Evolutionary conservation across 2,329 filamentous ascomycete species (phyloP).

Genomic region (Ramularia endophylla): DNA sequence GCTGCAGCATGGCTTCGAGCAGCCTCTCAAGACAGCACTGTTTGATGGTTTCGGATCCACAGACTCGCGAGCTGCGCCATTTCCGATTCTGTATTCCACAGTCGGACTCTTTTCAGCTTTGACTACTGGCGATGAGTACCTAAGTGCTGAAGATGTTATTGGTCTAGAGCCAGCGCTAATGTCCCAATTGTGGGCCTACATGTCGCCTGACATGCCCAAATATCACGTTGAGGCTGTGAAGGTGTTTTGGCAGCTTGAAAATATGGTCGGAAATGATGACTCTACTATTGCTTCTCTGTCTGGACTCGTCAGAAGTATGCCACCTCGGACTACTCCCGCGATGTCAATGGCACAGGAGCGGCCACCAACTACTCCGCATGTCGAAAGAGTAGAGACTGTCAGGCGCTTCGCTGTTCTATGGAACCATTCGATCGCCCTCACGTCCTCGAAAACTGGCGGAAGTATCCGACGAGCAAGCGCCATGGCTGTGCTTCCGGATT

Average conservation of each 20-base stretch:
- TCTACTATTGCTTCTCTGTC: slow-evolving; percentile 17
- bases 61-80: slow-evolving; percentile 6
- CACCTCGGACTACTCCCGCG: slow-evolving; percentile 1
- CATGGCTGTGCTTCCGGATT: slow-evolving; percentile 20
- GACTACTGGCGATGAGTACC: slow-evolving; percentile 3
- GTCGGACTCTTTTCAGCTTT: slow-evolving; percentile 16
- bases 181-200: slow-evolving; percentile 67
- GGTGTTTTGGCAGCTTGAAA: slow-evolving; percentile 77
- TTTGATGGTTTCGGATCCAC: neutral
- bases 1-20: slow-evolving; percentile 2
- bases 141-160: slow-evolving; percentile 44
- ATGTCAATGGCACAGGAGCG: neutral
- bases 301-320: slow-evolving; percentile 5
- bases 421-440: slow-evolving; percentile 58
- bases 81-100: slow-evolving; percentile 18
- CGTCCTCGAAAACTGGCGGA: slow-evolving; percentile 6
- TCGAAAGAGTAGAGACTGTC: slow-evolving; percentile 48
- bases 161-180: slow-evolving; percentile 64
- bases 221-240: slow-evolving; percentile 91
- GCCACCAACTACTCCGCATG: no score
- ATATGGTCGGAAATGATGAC: slow-evolving; percentile 15
- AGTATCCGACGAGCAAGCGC: slow-evolving; percentile 25
- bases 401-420: slow-evolving; percentile 71
- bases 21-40: slow-evolving; percentile 1
- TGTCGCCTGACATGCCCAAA: slow-evolving; percentile 79